Conservation (phyloP, 2,329 filamentous ascomycete species). For the Gnomoniopsis smithogilvyi region DNA sequence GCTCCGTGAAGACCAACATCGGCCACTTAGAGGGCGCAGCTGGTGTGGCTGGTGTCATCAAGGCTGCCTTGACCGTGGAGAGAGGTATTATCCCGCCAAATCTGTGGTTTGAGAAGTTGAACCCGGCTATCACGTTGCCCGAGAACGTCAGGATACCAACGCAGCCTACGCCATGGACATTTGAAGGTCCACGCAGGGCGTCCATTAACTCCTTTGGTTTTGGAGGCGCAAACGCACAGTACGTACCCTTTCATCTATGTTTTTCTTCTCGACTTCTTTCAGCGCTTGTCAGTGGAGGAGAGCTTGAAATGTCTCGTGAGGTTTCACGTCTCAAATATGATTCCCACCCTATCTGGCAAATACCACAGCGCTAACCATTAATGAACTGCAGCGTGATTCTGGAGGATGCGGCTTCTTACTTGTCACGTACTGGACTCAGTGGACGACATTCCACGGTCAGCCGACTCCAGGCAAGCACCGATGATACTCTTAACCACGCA, state of each 20-base stretch:
- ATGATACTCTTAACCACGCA: background rate
- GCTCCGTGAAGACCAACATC: constrained; percentile 26
- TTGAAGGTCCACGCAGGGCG: constrained; percentile 21
- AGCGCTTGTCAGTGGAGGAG: no score
- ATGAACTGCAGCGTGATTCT: background rate
- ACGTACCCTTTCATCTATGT: no score
- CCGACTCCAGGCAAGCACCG: background rate
- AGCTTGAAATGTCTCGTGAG: no score
- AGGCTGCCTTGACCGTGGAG: constrained; percentile 23
- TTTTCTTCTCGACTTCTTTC: no score
- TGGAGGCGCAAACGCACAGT: constrained; percentile 27
- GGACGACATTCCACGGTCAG: constrained; percentile 6
- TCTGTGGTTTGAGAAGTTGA: constrained; percentile 20
- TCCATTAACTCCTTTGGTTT: constrained; percentile 30
- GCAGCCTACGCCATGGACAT: constrained; percentile 16
- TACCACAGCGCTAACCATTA: constrained; percentile 12
- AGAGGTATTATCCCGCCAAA: constrained; percentile 23
- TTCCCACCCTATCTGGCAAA: no score
- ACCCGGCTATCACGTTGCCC: constrained; percentile 21
- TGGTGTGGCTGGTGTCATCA: constrained; percentile 24
- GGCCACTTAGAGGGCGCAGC: constrained; percentile 25
- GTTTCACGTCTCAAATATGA: no score
- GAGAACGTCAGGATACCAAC: constrained; percentile 20
- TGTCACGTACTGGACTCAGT: constrained; percentile 4
- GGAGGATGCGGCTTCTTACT: constrained; percentile 11